Evolutionary conservation across 208 protist species (phyloP).

Genomic region (Angomonas desouzai): DNA sequence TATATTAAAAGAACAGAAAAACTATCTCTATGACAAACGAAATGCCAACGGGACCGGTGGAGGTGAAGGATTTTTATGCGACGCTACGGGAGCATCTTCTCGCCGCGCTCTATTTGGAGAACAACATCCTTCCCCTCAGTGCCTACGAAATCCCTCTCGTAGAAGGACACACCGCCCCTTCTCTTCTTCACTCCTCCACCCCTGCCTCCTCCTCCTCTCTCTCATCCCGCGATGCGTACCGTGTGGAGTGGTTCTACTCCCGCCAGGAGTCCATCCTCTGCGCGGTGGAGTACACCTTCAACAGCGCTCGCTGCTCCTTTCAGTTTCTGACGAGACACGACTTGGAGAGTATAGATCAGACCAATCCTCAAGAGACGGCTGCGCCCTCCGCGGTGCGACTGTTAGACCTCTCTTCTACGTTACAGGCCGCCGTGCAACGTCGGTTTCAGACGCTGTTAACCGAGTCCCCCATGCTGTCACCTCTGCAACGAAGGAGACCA

Average conservation of each 20-base stretch:
- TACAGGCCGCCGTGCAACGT: not conserved
- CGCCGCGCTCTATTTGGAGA: not conserved
- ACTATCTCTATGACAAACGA: not conserved
- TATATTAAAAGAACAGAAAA: not conserved
- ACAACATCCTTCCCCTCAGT: not conserved
- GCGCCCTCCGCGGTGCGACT: not conserved
- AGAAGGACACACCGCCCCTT: not conserved
- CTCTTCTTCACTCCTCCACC: too few relatives aligned
- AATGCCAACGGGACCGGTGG: not conserved
- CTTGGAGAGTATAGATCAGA: not conserved
- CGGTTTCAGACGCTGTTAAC: not conserved
- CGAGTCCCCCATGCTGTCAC: not conserved
- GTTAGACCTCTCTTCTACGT: not conserved
- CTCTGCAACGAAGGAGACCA: not conserved
- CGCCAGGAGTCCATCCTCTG: not conserved
- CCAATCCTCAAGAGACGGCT: not conserved
- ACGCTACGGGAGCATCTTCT: not conserved
- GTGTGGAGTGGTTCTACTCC: not conserved
- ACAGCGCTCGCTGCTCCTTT: slow-evolving; percentile 1
- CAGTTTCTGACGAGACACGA: not conserved
- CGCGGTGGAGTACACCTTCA: not conserved
- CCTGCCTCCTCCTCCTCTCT: not conserved
- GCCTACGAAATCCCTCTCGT: not conserved
- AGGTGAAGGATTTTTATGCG: not conserved
- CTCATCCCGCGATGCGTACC: not conserved